phyloP scores from a whole-genome alignment of 1,284 basidiomycete species.

The Lentinus polychrous region DNA sequence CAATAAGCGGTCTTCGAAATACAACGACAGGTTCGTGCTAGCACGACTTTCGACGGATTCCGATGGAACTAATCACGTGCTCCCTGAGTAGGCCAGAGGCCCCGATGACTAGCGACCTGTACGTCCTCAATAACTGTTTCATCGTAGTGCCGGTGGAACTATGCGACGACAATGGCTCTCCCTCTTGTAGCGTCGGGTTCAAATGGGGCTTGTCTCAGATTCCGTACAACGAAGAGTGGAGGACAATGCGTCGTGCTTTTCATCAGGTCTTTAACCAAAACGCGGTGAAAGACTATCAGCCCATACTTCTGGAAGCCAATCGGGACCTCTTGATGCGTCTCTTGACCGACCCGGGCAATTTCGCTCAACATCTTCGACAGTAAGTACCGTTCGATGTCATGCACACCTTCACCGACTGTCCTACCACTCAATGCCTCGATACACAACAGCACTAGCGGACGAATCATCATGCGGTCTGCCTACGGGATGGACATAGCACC shows the following conservation, averaged over 20 bases:
- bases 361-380: constrained; percentile 20
- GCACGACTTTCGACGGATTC: too few species aligned
- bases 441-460: constrained; percentile 15
- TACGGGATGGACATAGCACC: constrained; percentile 20
- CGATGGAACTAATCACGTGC: too few species aligned
- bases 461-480: constrained; percentile 17
- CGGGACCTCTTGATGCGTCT: constrained; percentile 28
- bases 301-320: constrained; percentile 18
- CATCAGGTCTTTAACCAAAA: constrained; percentile 20
- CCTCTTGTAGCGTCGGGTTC: constrained; percentile 30
- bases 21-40: constrained; percentile 16
- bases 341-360: constrained; percentile 16
- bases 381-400: too few species aligned
- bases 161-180: background rate
- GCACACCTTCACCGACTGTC: too few species aligned
- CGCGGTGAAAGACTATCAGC: constrained; percentile 12
- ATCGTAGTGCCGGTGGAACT: too few species aligned
- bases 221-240: constrained; percentile 35
- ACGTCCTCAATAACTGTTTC: too few species aligned
- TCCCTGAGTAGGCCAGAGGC: too few species aligned
- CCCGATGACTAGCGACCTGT: too few species aligned
- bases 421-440: background rate
- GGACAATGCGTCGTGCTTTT: constrained; percentile 28
- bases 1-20: constrained; percentile 30
- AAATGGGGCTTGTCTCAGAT: constrained; percentile 28